Conservation (phyloP, 2,329 filamentous ascomycete species). For the Phialocephala sp. region DNA sequence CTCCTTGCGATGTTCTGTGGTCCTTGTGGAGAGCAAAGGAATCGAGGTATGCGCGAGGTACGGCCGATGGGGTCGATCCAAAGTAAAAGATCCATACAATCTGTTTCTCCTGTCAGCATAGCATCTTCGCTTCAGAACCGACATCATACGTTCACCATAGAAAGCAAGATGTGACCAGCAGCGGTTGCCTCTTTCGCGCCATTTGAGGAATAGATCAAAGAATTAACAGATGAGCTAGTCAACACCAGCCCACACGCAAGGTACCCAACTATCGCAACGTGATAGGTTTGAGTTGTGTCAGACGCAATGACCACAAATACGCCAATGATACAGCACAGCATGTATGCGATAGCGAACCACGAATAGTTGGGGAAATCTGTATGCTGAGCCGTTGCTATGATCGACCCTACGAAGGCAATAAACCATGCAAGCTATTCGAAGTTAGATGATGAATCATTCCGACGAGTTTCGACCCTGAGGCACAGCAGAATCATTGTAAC, state of each 20-base stretch:
- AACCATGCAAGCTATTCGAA: slow-evolving; percentile 83
- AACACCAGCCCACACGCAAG: slow-evolving; percentile 83
- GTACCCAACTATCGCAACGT: slow-evolving; percentile 90
- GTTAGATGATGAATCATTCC: slow-evolving; percentile 23
- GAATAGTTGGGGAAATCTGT: slow-evolving; percentile 78
- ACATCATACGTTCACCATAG: slow-evolving; percentile 82
- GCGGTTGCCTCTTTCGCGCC: slow-evolving; percentile 83
- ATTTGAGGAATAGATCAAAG: slow-evolving; percentile 77
- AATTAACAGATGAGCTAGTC: slow-evolving; percentile 85
- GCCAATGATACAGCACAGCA: slow-evolving; percentile 80
- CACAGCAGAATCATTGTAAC: slow-evolving; percentile 44
- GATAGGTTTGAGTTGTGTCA: slow-evolving; percentile 84
- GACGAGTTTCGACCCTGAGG: not conserved
- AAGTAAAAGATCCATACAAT: slow-evolving; percentile 99
- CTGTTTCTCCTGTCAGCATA: slow-evolving; percentile 52
- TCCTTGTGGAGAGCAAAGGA: slow-evolving; percentile 96
- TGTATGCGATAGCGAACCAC: slow-evolving; percentile 91
- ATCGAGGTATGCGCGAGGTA: slow-evolving; percentile 89
- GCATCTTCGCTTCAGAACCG: not conserved
- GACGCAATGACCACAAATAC: slow-evolving; percentile 84
- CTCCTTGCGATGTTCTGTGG: slow-evolving; percentile 45
- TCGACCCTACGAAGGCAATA: slow-evolving; percentile 86
- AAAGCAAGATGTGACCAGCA: slow-evolving; percentile 91
- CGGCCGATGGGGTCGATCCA: slow-evolving; percentile 85
- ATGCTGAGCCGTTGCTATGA: slow-evolving; percentile 67